Conservation (phyloP, 2,329 filamentous ascomycete species). For the Calonectria pauciramosa region DNA sequence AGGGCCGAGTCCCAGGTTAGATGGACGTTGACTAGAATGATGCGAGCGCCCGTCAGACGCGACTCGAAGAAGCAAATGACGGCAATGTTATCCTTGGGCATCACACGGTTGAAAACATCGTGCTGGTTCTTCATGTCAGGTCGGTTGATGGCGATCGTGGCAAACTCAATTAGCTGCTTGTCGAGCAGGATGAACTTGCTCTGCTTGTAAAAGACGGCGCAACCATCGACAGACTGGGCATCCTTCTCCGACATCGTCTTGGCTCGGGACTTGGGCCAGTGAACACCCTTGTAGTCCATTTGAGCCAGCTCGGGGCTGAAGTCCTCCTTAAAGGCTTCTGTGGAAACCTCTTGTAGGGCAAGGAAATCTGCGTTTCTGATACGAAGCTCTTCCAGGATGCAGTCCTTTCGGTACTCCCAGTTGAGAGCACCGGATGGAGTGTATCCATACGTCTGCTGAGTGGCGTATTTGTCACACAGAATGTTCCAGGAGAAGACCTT, state of each 20-base stretch:
- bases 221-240: slow-evolving; percentile 91
- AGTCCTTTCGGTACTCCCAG: slow-evolving; percentile 89
- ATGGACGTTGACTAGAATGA: slow-evolving; percentile 95
- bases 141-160: slow-evolving; percentile 90
- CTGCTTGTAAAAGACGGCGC: slow-evolving; percentile 96
- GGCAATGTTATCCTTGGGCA: slow-evolving; percentile 98
- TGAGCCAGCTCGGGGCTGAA: slow-evolving; percentile 90
- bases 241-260: slow-evolving; percentile 94
- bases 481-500: slow-evolving; percentile 96
- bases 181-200: slow-evolving; percentile 95
- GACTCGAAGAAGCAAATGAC: slow-evolving; percentile 95
- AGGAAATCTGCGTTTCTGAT: slow-evolving; percentile 88
- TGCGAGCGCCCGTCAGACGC: slow-evolving; percentile 85
- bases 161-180: slow-evolving; percentile 94
- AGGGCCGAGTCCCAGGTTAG: slow-evolving; percentile 93
- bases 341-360: slow-evolving; percentile 93
- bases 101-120: slow-evolving; percentile 98
- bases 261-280: slow-evolving; percentile 90
- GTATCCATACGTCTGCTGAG: slow-evolving; percentile 88
- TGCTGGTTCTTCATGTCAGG: slow-evolving; percentile 98
- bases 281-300: slow-evolving; percentile 92
- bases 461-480: slow-evolving; percentile 93
- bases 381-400: slow-evolving; percentile 86
- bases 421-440: slow-evolving; percentile 84
- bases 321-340: slow-evolving; percentile 91